phyloP scores from a whole-genome alignment of 2,329 filamentous ascomycete species.

The Eutypella sp. region DNA sequence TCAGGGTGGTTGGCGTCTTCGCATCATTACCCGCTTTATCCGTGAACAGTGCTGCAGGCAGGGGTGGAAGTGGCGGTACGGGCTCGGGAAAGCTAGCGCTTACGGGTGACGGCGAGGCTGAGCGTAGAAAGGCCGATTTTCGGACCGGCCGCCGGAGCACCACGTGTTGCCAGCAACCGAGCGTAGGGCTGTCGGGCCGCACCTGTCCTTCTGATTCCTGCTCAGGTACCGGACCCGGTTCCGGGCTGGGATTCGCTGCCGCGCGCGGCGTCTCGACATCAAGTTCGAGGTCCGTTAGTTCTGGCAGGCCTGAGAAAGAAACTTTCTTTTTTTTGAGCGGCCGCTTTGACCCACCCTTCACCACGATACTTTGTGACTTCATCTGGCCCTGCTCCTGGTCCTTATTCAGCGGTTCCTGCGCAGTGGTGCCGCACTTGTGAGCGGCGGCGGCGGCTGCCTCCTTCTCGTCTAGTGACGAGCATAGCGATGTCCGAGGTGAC shows the following conservation, averaged over 20 bases:
- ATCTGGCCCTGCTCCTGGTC: conserved; percentile 4
- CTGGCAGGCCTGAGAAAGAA: conserved; percentile 33
- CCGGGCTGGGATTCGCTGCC: background rate
- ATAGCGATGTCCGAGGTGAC: conserved; percentile 43
- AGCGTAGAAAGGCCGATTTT: too few relatives aligned
- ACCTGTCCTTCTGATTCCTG: too few relatives aligned
- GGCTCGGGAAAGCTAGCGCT: too few relatives aligned
- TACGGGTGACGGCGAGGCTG: too few relatives aligned
- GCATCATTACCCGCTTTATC: too few relatives aligned
- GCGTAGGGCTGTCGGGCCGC: conserved; percentile 56
- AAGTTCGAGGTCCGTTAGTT: conserved; percentile 20
- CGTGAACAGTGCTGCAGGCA: too few relatives aligned
- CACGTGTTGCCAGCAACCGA: conserved; percentile 47
- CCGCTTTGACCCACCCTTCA: background rate
- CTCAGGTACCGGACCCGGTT: too few relatives aligned
- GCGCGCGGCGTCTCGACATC: background rate
- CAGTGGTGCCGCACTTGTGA: too few relatives aligned
- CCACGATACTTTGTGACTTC: conserved; percentile 6
- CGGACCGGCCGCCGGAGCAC: conserved; percentile 5
- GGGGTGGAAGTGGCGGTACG: too few relatives aligned
- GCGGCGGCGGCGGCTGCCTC: conserved; percentile 6
- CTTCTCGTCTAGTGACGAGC: conserved; percentile 18
- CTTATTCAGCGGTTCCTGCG: too few relatives aligned
- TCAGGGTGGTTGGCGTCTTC: too few relatives aligned
- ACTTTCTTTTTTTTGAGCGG: conserved; percentile 34